A percentile compares a stretch with the other conserved stretches of the same genome.
Conservation (phyloP, 768 basidiomycete genomes). For the Stropharia rugosoannulata region DNA sequence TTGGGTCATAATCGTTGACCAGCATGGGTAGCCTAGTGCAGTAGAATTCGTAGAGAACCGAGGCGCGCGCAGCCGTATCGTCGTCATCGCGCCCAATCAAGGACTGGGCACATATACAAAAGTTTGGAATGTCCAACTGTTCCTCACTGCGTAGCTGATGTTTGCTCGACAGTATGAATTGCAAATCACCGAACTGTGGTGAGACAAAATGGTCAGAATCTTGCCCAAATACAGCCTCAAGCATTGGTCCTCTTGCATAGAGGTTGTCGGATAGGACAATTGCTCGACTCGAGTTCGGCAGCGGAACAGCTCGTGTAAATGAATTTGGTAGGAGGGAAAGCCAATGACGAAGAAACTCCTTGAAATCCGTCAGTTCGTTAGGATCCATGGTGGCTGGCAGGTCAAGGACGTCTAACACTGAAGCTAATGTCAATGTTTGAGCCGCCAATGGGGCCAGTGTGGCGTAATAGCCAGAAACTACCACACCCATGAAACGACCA, state of each 20-base stretch:
- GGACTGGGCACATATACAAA: slow-evolving; percentile 33
- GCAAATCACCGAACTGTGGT: slow-evolving; percentile 26
- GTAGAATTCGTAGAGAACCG: slow-evolving; percentile 32
- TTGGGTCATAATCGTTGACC: slow-evolving; percentile 9
- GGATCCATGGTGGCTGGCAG: slow-evolving; percentile 11
- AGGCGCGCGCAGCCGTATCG: slow-evolving; percentile 23
- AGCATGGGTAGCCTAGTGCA: slow-evolving; percentile 31
- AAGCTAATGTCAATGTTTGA: not conserved
- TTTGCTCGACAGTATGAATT: slow-evolving; percentile 17
- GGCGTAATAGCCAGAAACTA: slow-evolving; percentile 12
- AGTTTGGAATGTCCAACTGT: slow-evolving; percentile 30
- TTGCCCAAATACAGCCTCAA: slow-evolving; percentile 32
- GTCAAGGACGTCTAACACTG: slow-evolving; percentile 6
- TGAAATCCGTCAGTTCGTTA: slow-evolving; percentile 9
- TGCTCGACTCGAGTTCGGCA: slow-evolving; percentile 30
- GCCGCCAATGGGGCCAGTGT: slow-evolving; percentile 9
- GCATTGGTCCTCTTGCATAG: slow-evolving; percentile 34
- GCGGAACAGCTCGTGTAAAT: slow-evolving; percentile 17
- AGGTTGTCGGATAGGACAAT: slow-evolving; percentile 27
- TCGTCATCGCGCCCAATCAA: slow-evolving; percentile 22
- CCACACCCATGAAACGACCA: slow-evolving; percentile 14
- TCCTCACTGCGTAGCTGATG: slow-evolving; percentile 30
- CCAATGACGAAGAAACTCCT: slow-evolving; percentile 14
- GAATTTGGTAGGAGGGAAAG: slow-evolving; percentile 3
- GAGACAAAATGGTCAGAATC: slow-evolving; percentile 31